Conservation (phyloP, 2,329 filamentous ascomycete genomes). For the Claviceps fusiformis region DNA sequence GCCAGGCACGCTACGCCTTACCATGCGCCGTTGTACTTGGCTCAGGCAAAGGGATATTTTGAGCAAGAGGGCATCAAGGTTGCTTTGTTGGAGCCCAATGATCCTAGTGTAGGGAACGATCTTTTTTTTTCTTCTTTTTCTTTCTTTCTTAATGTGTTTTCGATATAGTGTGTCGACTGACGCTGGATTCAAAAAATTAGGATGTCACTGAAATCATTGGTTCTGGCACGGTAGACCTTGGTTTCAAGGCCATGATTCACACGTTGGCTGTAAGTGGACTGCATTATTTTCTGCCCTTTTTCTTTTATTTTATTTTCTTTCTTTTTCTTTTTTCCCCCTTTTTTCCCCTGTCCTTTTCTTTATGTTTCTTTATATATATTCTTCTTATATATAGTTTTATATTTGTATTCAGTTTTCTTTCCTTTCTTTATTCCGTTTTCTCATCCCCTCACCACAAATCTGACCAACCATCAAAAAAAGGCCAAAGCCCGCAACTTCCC, state of each 20-base stretch:
- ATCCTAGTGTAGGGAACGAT: conserved; percentile 46
- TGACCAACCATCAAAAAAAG: too few species aligned
- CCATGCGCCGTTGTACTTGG: conserved; percentile 65
- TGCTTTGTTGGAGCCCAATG: conserved; percentile 64
- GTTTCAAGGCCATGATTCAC: conserved; percentile 77
- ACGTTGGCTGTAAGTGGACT: conserved; percentile 47
- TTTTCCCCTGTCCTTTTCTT: too few species aligned
- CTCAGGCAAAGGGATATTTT: conserved; percentile 63
- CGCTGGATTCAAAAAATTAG: conserved; percentile 17
- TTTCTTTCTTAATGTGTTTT: too few species aligned
- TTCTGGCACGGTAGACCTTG: conserved; percentile 60
- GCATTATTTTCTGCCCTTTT: not conserved
- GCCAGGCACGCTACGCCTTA: conserved; percentile 70
- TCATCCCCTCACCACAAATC: not conserved
- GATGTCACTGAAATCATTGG: conserved; percentile 76
- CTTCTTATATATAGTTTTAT: too few species aligned
- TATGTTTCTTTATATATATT: too few species aligned
- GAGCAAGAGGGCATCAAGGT: conserved; percentile 65
- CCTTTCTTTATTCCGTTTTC: too few species aligned
- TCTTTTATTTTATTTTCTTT: too few species aligned
- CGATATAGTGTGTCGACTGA: not conserved
- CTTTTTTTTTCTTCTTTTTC: not conserved
- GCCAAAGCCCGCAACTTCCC: conserved; percentile 66
- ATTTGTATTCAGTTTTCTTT: too few species aligned
- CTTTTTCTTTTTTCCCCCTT: too few species aligned